Evolutionary conservation across 2,329 filamentous ascomycete genomes (phyloP).

Genomic region (Lasiodiplodia citricola): DNA sequence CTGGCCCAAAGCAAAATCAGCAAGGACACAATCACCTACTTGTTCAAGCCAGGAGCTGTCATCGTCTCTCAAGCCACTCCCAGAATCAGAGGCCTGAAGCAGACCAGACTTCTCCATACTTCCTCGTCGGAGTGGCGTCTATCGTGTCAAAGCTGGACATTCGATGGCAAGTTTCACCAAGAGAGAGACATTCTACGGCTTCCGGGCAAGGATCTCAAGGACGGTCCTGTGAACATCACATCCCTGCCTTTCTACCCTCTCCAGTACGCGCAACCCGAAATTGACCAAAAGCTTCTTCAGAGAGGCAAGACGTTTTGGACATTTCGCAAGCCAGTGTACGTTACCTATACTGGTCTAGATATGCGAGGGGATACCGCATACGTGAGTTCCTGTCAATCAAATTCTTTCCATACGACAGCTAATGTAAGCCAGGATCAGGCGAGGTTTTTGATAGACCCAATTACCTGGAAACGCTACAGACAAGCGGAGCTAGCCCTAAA

Average conservation of each 20-base stretch:
- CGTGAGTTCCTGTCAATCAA: neutral
- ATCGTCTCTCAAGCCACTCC: no score
- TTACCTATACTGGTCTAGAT: neutral
- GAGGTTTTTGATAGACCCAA: neutral
- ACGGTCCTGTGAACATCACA: neutral
- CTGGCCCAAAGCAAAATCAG: no score
- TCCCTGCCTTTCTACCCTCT: neutral
- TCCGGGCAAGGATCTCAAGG: neutral
- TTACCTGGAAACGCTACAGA: neutral
- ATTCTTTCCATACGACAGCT: neutral
- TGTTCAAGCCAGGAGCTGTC: no score
- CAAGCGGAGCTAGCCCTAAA: no score
- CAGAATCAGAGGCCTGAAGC: no score
- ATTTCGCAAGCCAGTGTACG: neutral
- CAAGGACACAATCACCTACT: no score
- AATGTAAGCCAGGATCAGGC: neutral
- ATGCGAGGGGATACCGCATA: neutral
- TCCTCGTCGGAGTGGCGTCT: fast-evolving
- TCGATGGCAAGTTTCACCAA: neutral
- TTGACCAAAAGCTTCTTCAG: neutral
- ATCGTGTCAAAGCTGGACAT: neutral
- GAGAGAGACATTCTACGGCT: fast-evolving
- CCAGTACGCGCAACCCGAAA: neutral
- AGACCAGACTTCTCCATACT: no score
- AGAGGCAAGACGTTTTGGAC: neutral